Base-by-base conservation (phyloP, 164 flowering plant genomes). In the Vitis rupestris region DNA sequence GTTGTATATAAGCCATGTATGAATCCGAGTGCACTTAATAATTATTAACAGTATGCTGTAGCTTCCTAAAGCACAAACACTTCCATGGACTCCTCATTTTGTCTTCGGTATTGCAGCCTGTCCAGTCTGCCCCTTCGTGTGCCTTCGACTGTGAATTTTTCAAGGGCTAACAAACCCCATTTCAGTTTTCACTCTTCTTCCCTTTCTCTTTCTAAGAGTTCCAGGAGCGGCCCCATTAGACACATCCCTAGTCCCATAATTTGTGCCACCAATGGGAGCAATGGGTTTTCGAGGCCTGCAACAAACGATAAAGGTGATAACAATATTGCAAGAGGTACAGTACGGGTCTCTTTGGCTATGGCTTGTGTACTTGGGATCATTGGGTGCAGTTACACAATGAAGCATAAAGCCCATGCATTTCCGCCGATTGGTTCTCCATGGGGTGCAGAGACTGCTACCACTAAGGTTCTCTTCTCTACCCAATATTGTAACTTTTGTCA, bases 21-120 rank as follows among this genome's bases (percentile, higher is more conserved):
- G 6, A 37, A 4, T 37, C 44, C 44, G 44, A 37, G 7, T 37
- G 7, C 44, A 37, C 44, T 37, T 37, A 37, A 37, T 37, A 37
- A 37, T 37, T 37, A 37, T 37, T 37, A 37, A 37, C 7, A 37
- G 7, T 37, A 37, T 37, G 44, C 44, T 37, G 44, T 37, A 3
- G 44, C 44, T 37, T 37, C 44, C 15, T 13, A 53, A 14, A 53
- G n/a, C 56, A 53, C 56, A 53, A 53, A 53, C 56, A 29, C 44
- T 60, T 31, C 10, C n/a, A 65, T 68, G 71, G 57, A 50, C 29
- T 59, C 64, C 30, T 14, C 64, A 7, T 30, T 61, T 51, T 53
- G 50, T 17, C 30, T 69, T 16, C 1, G 50, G 15, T 31, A 54
- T 65, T 15, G 19, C 44, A 13, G 23, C 50, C 50, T 13, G 30